Conservation (phyloP, 2,329 filamentous ascomycete genomes). For the Fusarium graminum region DNA sequence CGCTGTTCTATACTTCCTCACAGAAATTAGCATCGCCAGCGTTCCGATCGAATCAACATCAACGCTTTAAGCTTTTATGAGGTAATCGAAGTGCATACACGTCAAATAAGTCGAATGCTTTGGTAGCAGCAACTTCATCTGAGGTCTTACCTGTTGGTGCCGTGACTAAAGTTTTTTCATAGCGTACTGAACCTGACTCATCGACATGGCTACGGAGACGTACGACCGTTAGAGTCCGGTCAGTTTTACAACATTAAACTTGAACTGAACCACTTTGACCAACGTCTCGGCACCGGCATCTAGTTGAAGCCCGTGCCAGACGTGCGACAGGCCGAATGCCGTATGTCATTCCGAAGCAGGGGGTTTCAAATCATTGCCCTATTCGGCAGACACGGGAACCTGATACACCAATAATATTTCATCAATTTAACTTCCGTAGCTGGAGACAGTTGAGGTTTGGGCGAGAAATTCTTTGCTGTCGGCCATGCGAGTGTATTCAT, state of each 20-base stretch:
- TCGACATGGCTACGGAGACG: not conserved
- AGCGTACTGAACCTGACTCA: slow-evolving; percentile 15
- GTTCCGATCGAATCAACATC: no score
- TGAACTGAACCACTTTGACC: slow-evolving; percentile 5
- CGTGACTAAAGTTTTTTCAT: slow-evolving; percentile 6
- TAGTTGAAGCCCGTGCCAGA: no score
- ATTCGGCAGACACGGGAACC: not conserved
- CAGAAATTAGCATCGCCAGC: no score
- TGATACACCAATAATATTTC: not conserved
- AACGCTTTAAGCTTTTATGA: no score
- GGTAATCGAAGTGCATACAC: no score
- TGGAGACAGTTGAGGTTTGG: not conserved
- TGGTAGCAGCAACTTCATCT: slow-evolving; percentile 5
- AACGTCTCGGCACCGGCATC: slow-evolving; percentile 1
- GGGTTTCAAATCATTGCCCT: not conserved
- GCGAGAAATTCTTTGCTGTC: not conserved
- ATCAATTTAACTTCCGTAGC: not conserved
- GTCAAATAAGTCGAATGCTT: not conserved
- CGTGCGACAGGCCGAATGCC: no score
- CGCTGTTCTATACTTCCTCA: no score
- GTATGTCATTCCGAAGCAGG: not conserved
- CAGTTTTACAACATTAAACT: not conserved
- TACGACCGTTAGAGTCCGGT: not conserved
- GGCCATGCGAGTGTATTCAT: not conserved
- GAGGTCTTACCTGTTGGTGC: slow-evolving; percentile 5